Evolutionary conservation across 768 basidiomycete genomes (phyloP).

Genomic region (Phaffia tasmanica): DNA sequence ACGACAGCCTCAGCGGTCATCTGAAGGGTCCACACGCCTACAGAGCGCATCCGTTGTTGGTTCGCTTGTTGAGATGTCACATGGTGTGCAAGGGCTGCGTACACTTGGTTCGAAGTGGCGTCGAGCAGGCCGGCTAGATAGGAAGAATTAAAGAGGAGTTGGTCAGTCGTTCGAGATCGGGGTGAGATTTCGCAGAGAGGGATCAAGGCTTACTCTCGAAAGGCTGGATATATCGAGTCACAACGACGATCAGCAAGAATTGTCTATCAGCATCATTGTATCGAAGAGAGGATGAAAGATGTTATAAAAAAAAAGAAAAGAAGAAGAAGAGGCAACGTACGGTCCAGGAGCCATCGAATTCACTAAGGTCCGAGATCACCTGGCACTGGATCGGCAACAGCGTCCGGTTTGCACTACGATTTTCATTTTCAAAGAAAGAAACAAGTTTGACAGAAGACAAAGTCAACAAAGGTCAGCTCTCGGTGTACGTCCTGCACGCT

Average conservation of each 20-base stretch:
- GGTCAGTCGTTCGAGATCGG: conserved; percentile 6
- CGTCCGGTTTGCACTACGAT: conserved; percentile 72
- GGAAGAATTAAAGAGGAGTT: conserved; percentile 9
- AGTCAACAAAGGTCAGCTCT: conserved; percentile 25
- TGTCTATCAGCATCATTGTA: too few relatives aligned
- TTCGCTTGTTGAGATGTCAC: conserved; percentile 65
- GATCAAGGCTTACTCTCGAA: conserved; percentile 65
- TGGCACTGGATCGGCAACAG: conserved; percentile 86
- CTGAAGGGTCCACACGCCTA: conserved; percentile 89
- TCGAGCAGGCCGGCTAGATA: conserved; percentile 81
- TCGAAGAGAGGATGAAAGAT: conserved; percentile 8
- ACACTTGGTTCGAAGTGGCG: conserved; percentile 68
- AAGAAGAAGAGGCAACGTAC: not conserved
- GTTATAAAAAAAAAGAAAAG: not conserved
- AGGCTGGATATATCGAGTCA: conserved; percentile 47
- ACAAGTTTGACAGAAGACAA: not conserved
- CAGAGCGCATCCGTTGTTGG: conserved; percentile 75
- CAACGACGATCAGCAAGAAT: too few relatives aligned
- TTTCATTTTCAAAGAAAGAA: not conserved
- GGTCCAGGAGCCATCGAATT: conserved; percentile 96
- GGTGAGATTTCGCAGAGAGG: not conserved
- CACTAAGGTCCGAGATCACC: conserved; percentile 65
- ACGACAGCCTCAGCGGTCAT: conserved; percentile 82
- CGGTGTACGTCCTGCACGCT: too few relatives aligned
- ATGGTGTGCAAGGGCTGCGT: conserved; percentile 73